Evolutionary conservation across 78 protist genomes (phyloP).

Genomic region (Creolimax fragrantissima): DNA sequence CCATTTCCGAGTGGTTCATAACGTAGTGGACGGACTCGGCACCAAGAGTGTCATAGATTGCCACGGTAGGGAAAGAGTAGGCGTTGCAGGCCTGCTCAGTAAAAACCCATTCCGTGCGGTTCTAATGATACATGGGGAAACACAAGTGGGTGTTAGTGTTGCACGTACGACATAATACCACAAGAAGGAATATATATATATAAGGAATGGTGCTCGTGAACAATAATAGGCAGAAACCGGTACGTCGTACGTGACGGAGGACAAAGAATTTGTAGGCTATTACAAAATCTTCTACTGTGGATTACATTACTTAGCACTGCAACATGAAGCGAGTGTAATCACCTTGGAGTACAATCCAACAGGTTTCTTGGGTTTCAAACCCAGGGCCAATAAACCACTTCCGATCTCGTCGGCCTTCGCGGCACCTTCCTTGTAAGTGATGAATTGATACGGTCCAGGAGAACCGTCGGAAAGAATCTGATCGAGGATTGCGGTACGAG

Average conservation of each 20-base stretch:
- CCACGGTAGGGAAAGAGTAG: background rate
- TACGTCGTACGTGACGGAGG: no score
- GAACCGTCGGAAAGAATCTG: background rate
- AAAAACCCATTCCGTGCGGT: background rate
- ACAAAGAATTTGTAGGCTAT: no score
- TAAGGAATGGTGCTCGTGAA: no score
- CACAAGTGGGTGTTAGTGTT: no score
- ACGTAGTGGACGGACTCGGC: conserved; percentile 43
- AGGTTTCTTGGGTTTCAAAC: background rate
- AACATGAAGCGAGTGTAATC: no score
- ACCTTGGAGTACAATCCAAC: background rate
- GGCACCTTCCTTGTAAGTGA: background rate
- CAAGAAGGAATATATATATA: no score
- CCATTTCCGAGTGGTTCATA: conserved; percentile 40
- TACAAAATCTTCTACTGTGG: no score
- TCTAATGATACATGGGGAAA: background rate
- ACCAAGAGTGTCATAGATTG: conserved; percentile 58
- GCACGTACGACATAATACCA: no score
- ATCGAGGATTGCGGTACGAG: no score
- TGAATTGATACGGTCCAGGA: background rate
- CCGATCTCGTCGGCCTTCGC: background rate
- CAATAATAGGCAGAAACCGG: no score
- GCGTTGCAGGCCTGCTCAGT: conserved; percentile 7
- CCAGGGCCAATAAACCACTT: background rate
- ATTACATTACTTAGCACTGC: no score